These are phyloP conservation scores for Begonia masoniana DNA, from an alignment of 306 rosid genomes.

Conservation along the genomic window DNA sequence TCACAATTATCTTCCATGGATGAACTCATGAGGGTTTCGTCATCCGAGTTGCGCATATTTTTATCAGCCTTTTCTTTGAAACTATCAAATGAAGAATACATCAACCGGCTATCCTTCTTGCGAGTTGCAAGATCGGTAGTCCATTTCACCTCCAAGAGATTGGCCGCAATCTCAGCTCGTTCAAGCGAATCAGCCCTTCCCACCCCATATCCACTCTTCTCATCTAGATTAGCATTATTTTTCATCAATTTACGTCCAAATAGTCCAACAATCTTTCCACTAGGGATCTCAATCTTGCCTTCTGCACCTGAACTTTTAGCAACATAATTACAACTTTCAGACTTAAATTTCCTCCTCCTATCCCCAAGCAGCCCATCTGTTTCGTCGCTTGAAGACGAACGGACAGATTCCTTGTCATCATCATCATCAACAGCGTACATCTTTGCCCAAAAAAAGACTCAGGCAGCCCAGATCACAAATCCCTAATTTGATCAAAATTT, in stretches of 20 bases:
- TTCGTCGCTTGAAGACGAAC: constrained; percentile 35
- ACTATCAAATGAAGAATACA: constrained; percentile 6
- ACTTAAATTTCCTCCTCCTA: constrained; percentile 16
- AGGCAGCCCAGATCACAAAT: too few species aligned
- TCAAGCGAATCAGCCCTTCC: constrained; percentile 33
- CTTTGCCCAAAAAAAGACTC: constrained; percentile 10
- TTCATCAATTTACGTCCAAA: constrained; percentile 41
- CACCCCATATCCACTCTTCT: constrained; percentile 6
- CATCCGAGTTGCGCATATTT: constrained; percentile 9
- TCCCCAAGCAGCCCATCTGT: constrained; percentile 16
- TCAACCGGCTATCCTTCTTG: too few species aligned
- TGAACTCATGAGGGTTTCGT: constrained; percentile 10
- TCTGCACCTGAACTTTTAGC: constrained; percentile 7
- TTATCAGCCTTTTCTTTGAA: constrained; percentile 8
- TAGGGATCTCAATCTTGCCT: constrained; percentile 22
- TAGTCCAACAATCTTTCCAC: constrained; percentile 22
- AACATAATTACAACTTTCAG: constrained; percentile 28
- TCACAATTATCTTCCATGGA: constrained; percentile 10
- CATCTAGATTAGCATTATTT: constrained; percentile 17
- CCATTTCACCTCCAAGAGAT: constrained; percentile 82
- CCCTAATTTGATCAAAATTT: background rate
- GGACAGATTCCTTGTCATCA: constrained; percentile 29
- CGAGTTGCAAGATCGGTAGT: constrained; percentile 41
- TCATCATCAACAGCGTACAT: constrained; percentile 71
- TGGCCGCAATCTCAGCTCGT: constrained; percentile 72